Evolutionary conservation across 306 rosid genomes (phyloP), one percentile per base, ranked within the genome.

Genomic region (Prunus salicina): DNA sequence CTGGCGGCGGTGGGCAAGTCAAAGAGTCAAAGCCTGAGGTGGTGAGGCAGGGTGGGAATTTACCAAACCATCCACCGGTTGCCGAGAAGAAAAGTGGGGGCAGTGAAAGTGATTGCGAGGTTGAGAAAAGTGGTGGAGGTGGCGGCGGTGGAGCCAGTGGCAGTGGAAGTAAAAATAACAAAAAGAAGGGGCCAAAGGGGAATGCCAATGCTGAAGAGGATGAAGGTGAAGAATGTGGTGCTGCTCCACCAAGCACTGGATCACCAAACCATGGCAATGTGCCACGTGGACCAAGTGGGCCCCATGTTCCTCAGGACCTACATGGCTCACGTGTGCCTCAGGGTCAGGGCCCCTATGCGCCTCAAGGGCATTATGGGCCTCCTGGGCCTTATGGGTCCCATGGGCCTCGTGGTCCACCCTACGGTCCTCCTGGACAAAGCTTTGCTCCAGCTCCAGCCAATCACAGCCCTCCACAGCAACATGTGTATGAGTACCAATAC

Each of bases 101-200:
- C 3, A 25, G 2, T 9, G 87, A 70, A 25, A 52, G 64, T 38
- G 87, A 68, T 12, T 70, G 43, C 5, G 81, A 63, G 11, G 83
- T 5, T 14, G 88, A 81, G 64, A 63, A 69, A 74, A 60, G 70
- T 3, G 30, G 73, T 11, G 79, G 73, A 4, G 22, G 15, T 1
- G 70, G 32, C 16, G 65, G 49, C 10, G 55, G 61, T 18, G 80
- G 77, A 0, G 64, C 82, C n/a, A 52, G 74, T 34, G 75, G 84
- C 3, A 38, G 79, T 3, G 89, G 90, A 28, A 77, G 79, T 1
- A 87, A 74, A 67, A 89, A 58, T 89, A 83, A 76, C 69, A 89
- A 81, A 73, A 83, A 69, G 61, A 89, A 86, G 81, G 89, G 82
- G 81, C 80, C 80, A 28, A 91, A 79, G 49, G 79, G 75, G 68